These are phyloP conservation scores for Ceratocystis smalleyi DNA, from an alignment of 2,329 filamentous ascomycete genomes.

Conservation along the genomic window DNA sequence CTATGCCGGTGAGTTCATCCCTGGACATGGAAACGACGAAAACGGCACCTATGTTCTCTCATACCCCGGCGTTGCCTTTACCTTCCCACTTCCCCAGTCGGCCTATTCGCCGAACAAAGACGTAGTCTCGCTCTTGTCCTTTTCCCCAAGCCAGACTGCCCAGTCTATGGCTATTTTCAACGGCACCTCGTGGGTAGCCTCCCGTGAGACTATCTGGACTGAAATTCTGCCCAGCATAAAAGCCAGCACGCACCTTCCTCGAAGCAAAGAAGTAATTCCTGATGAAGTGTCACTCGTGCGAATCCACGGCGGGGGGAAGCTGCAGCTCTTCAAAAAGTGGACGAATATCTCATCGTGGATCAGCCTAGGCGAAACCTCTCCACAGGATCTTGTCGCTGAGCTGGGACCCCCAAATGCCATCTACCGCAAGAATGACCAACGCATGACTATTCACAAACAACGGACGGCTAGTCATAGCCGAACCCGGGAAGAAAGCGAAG, in stretches of 20 bases:
- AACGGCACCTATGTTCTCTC: conserved; percentile 76
- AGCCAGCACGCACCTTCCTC: conserved; percentile 49
- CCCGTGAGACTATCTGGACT: conserved; percentile 60
- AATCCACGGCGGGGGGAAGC: conserved; percentile 59
- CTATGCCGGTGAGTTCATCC: conserved; percentile 82
- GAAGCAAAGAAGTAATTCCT: conserved; percentile 63
- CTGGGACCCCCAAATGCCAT: conserved; percentile 88
- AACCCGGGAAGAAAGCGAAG: conserved; percentile 27
- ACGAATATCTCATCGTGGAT: conserved; percentile 54
- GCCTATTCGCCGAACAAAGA: conserved; percentile 64
- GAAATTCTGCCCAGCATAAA: conserved; percentile 59
- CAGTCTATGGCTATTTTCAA: conserved; percentile 81
- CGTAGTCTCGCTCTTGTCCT: conserved; percentile 72
- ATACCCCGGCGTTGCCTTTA: conserved; percentile 88
- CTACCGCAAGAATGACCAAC: conserved; percentile 78
- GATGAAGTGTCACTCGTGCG: conserved; percentile 75
- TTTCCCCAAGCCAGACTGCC: conserved; percentile 59
- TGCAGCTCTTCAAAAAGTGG: conserved; percentile 63
- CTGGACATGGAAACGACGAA: conserved; percentile 26
- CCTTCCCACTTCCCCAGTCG: conserved; percentile 61
- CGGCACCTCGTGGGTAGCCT: conserved; percentile 80
- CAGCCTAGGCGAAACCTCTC: conserved; percentile 67
- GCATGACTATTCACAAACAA: conserved; percentile 69
- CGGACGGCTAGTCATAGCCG: conserved; percentile 36
- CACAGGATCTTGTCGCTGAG: conserved; percentile 80